Conservation (phyloP, 2,329 filamentous ascomycete species). For the Leptosphaerulina australis region DNA sequence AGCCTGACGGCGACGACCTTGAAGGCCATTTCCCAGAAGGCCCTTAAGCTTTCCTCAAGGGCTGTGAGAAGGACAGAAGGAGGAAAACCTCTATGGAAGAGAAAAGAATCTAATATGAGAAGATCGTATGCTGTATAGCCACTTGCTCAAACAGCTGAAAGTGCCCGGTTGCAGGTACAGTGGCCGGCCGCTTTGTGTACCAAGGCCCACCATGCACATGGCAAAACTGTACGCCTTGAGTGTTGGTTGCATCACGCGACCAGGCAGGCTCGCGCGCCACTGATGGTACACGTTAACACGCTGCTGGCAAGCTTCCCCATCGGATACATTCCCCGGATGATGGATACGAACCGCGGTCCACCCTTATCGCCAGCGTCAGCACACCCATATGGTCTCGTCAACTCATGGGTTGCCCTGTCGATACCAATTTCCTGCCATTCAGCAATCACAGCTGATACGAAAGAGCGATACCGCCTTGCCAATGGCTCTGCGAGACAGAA, state of each 20-base stretch:
- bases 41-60: too few species aligned
- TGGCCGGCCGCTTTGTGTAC: conserved; percentile 8
- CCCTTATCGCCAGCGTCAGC: conserved; percentile 18
- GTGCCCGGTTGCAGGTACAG: neutral
- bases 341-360: conserved; percentile 10
- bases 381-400: neutral
- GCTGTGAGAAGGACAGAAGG: neutral
- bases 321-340: conserved; percentile 1
- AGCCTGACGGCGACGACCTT: too few species aligned
- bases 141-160: neutral
- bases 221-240: conserved; percentile 7
- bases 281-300: conserved; percentile 4
- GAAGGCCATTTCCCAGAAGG: too few species aligned
- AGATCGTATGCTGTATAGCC: neutral
- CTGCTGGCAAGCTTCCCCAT: neutral
- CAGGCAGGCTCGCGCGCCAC: neutral
- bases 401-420: neutral
- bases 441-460: conserved; percentile 2
- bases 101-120: neutral
- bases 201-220: conserved; percentile 1
- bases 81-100: neutral
- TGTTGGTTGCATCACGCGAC: conserved; percentile 4
- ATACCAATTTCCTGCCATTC: conserved; percentile 3
- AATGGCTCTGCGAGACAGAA: neutral
- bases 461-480: conserved; percentile 1